These are phyloP conservation scores for Exophiala viscosa DNA, from an alignment of 2,329 filamentous ascomycete genomes.

Conservation along the genomic window DNA sequence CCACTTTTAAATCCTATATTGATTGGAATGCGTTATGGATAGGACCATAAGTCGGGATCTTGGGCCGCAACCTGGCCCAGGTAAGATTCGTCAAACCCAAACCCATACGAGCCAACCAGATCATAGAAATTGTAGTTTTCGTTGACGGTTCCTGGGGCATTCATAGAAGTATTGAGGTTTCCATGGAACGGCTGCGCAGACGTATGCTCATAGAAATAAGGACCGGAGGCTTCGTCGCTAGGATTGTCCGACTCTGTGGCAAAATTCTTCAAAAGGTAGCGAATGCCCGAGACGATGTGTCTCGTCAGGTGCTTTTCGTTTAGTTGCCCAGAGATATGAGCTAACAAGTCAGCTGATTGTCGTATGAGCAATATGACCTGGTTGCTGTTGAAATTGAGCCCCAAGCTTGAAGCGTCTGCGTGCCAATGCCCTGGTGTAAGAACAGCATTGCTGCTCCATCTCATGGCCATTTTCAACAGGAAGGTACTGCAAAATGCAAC, in stretches of 20 bases:
- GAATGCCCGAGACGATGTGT: conserved; percentile 40
- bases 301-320: conserved; percentile 42
- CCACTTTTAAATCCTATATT: too few species aligned
- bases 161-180: neutral
- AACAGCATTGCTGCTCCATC: conserved; percentile 31
- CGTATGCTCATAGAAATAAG: neutral
- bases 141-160: neutral
- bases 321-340: conserved; percentile 35
- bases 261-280: conserved; percentile 9
- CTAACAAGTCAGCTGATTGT: conserved; percentile 39
- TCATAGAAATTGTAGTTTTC: conserved; percentile 4
- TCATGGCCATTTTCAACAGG: conserved; percentile 42
- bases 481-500: conserved; percentile 44
- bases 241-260: neutral
- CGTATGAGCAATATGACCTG: conserved; percentile 35
- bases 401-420: conserved; percentile 38
- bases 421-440: neutral
- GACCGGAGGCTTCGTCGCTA: neutral
- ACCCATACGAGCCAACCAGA: conserved; percentile 2
- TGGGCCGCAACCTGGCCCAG: neutral
- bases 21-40: neutral
- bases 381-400: conserved; percentile 38
- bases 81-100: conserved; percentile 4
- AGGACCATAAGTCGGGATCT: conserved; percentile 2
- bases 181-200: neutral